phyloP scores from a whole-genome alignment of 2,329 filamentous ascomycete genomes.

The Xylaria sp. region DNA sequence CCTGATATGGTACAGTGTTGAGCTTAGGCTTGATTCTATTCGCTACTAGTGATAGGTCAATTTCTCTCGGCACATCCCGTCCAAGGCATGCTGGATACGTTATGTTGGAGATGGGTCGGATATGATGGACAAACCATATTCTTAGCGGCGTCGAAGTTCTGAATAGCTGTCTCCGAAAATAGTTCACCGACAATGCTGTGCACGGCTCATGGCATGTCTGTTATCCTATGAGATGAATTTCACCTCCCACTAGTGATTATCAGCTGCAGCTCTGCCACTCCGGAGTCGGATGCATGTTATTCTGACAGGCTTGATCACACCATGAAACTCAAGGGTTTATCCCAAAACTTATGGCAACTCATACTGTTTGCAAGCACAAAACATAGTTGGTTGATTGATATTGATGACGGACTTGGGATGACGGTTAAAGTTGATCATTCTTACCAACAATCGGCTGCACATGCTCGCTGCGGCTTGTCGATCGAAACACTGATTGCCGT shows the following conservation, averaged over 20 bases:
- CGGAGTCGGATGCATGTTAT: slow-evolving; percentile 13
- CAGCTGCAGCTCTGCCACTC: slow-evolving; percentile 18
- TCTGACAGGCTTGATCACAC: not conserved
- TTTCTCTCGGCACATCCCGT: not conserved
- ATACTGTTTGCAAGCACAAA: not conserved
- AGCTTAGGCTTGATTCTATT: not conserved
- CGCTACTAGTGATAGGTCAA: not conserved
- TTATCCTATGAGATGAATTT: not conserved
- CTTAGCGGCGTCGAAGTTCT: not conserved
- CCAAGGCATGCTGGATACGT: not conserved
- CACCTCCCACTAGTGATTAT: not conserved
- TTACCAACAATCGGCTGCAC: slow-evolving; percentile 19
- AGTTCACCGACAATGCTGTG: not conserved
- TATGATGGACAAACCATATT: not conserved
- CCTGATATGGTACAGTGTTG: not conserved
- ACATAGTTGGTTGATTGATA: slow-evolving; percentile 8
- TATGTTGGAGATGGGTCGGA: not conserved
- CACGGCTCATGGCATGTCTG: not conserved
- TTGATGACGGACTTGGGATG: slow-evolving; percentile 1
- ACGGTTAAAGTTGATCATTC: slow-evolving; percentile 8
- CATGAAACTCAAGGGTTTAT: not conserved
- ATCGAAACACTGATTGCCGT: slow-evolving; percentile 15
- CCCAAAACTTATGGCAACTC: not conserved
- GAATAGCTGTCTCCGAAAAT: not conserved
- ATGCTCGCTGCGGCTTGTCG: slow-evolving; percentile 7